Evolutionary conservation across 108 stramenopile genomes (phyloP).

Genomic region (Pseudonitzschia delicatissima): DNA sequence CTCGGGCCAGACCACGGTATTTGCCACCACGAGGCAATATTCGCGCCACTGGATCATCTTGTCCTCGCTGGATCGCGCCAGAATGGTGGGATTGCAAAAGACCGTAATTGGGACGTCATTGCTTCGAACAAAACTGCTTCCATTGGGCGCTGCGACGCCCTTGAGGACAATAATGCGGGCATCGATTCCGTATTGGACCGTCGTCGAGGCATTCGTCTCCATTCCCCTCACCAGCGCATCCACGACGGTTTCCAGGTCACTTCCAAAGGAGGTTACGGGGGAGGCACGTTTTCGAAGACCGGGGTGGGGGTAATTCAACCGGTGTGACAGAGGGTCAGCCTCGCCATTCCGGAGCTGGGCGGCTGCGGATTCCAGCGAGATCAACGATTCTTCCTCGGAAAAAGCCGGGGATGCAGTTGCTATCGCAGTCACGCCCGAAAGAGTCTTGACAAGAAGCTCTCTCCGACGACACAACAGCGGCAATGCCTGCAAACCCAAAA

Average conservation of each 20-base stretch:
- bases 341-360: too few species aligned
- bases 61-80: background rate
- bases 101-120: background rate
- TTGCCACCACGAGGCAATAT: background rate
- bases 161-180: constrained; percentile 7
- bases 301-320: background rate
- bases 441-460: background rate
- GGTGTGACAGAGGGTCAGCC: background rate
- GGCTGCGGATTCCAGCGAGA: constrained; percentile 8
- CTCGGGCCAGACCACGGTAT: background rate
- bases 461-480: background rate
- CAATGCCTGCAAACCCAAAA: too few species aligned
- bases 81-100: background rate
- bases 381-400: background rate
- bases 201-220: background rate
- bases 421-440: background rate
- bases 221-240: background rate
- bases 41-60: constrained; percentile 7
- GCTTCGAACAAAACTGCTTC: background rate
- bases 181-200: constrained; percentile 4
- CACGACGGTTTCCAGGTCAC: background rate
- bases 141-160: background rate
- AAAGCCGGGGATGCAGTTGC: background rate
- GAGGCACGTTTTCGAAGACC: background rate
- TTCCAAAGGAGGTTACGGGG: constrained; percentile 3